Evolutionary conservation across 2,329 filamentous ascomycete genomes (phyloP).

Genomic region (Plenodomus biglobosus): DNA sequence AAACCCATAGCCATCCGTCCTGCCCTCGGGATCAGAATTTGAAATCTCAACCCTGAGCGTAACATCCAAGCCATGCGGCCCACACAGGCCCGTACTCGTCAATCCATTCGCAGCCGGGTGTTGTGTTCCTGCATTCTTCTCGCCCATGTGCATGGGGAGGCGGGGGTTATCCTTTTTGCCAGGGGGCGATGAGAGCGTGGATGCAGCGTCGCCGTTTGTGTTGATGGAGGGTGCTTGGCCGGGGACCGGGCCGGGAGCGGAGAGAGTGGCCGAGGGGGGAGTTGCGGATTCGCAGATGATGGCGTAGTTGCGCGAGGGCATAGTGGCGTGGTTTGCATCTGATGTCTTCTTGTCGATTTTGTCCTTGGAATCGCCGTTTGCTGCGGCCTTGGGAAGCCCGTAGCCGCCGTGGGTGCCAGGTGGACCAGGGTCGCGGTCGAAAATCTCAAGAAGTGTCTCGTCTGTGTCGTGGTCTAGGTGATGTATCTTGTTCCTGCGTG

Average conservation of each 20-base stretch:
- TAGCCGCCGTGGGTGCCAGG: slow-evolving; percentile 25
- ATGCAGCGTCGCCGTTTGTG: slow-evolving; percentile 32
- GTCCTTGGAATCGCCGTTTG: slow-evolving; percentile 26
- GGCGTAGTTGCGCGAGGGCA: slow-evolving; percentile 69
- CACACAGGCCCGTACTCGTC: slow-evolving; percentile 47
- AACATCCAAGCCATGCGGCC: slow-evolving; percentile 51
- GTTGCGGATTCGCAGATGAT: slow-evolving; percentile 59
- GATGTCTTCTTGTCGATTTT: slow-evolving; percentile 60
- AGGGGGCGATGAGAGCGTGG: slow-evolving; percentile 28
- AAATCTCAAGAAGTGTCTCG: slow-evolving; percentile 64
- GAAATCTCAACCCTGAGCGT: slow-evolving; percentile 53
- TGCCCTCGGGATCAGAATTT: slow-evolving; percentile 47
- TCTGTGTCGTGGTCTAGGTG: slow-evolving; percentile 64
- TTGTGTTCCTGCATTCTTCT: slow-evolving; percentile 73
- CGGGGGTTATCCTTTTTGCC: slow-evolving; percentile 61
- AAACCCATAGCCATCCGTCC: slow-evolving; percentile 55
- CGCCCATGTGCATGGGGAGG: slow-evolving; percentile 71
- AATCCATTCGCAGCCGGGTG: slow-evolving; percentile 68
- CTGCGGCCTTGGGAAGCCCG: slow-evolving; percentile 16
- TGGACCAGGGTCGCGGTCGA: slow-evolving; percentile 59
- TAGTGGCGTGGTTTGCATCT: slow-evolving; percentile 78
- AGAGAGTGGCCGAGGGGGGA: slow-evolving; percentile 22
- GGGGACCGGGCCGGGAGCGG: slow-evolving; percentile 21
- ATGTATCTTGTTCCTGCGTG: slow-evolving; percentile 65
- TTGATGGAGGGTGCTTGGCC: slow-evolving; percentile 21